These are phyloP conservation scores for Flaveria robusta DNA, from an alignment of 129 eudicot genomes.

Conservation along the genomic window DNA sequence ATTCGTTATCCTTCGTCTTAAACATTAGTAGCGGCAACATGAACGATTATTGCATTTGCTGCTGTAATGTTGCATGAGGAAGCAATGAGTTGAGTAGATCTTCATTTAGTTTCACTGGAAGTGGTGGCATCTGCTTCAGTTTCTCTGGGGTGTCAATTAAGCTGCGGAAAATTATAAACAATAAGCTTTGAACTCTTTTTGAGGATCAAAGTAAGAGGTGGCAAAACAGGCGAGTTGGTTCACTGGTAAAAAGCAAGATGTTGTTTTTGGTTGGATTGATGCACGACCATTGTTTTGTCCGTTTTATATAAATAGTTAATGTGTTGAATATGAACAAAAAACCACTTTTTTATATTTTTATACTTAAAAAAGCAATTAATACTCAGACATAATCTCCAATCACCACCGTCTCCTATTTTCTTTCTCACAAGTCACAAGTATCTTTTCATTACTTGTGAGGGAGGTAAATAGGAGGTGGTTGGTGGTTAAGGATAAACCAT, in stretches of 20 bases:
- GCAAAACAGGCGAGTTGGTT: background rate
- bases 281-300: background rate
- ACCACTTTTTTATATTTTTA: background rate
- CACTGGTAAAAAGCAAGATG: background rate
- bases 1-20: background rate
- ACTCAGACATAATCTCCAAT: background rate
- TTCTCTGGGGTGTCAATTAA: slow-evolving; percentile 51
- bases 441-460: background rate
- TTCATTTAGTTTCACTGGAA: slow-evolving; percentile 69
- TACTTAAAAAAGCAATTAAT: background rate
- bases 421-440: background rate
- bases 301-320: background rate
- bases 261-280: background rate
- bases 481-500: background rate
- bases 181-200: background rate
- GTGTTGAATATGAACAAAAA: background rate
- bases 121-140: slow-evolving; percentile 75
- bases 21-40: background rate
- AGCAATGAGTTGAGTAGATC: slow-evolving; percentile 66
- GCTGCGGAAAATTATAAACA: slow-evolving; percentile 41
- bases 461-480: background rate
- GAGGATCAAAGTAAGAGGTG: background rate
- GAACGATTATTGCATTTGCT: slow-evolving; percentile 14
- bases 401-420: background rate
- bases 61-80: slow-evolving; percentile 42